These are phyloP conservation scores for Persicaria tinctoria DNA, from an alignment of 148 eudicot genomes.

Conservation along the genomic window DNA sequence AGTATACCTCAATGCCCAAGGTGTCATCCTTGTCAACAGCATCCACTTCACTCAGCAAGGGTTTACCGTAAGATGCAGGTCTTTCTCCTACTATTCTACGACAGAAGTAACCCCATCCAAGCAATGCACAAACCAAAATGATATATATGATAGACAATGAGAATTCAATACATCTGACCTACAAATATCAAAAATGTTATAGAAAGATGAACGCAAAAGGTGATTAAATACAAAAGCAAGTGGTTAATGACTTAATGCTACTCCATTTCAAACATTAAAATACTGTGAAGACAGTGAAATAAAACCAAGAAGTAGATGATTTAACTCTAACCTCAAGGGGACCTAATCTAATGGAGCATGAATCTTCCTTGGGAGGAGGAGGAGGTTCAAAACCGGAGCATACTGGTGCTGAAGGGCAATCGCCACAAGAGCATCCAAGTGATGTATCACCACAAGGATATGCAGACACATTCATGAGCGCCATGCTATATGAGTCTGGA, in stretches of 20 bases:
- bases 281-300: neutral
- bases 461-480: slow-evolving; percentile 52
- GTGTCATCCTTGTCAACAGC: slow-evolving; percentile 21
- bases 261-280: slow-evolving; percentile 5
- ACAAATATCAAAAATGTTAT: slow-evolving; percentile 19
- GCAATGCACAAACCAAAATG: slow-evolving; percentile 44
- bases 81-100: slow-evolving; percentile 30
- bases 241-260: neutral
- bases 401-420: slow-evolving; percentile 53
- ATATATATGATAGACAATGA: slow-evolving; percentile 43
- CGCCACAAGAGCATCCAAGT: slow-evolving; percentile 78
- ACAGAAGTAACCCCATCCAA: slow-evolving; percentile 50
- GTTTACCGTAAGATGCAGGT: slow-evolving; percentile 30
- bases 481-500: slow-evolving; percentile 42
- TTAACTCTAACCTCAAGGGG: slow-evolving; percentile 38
- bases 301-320: neutral
- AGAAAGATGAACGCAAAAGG: neutral
- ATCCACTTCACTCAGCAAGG: slow-evolving; percentile 35
- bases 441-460: slow-evolving; percentile 70
- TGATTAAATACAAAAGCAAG: neutral
- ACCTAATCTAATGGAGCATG: slow-evolving; percentile 46
- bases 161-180: slow-evolving; percentile 57
- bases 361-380: slow-evolving; percentile 37
- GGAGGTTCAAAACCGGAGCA: slow-evolving; percentile 63
- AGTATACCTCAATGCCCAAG: slow-evolving; percentile 20